Evolutionary conservation across 2,329 filamentous ascomycete species (phyloP).

Genomic region (Rhynchosporium secalis): DNA sequence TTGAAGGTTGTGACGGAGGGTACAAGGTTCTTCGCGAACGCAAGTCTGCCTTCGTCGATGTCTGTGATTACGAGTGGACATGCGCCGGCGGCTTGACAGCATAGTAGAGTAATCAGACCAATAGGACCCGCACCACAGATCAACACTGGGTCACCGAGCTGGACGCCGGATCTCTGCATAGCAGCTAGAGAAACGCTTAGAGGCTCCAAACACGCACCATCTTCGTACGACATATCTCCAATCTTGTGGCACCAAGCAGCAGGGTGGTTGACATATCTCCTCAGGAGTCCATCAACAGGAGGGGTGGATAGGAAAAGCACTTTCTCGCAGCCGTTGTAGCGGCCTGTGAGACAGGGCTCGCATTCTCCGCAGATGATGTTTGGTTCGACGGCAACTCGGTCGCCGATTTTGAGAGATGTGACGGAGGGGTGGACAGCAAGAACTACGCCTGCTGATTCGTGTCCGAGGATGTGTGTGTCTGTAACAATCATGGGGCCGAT

Average conservation of each 20-base stretch:
- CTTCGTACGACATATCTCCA: constrained; percentile 85
- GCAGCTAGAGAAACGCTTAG: constrained; percentile 86
- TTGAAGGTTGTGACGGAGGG: constrained; percentile 80
- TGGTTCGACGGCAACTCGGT: constrained; percentile 91
- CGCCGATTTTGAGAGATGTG: constrained; percentile 74
- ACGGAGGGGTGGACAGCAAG: constrained; percentile 82
- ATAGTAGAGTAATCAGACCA: constrained; percentile 84
- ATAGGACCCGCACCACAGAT: constrained; percentile 94
- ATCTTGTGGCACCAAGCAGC: constrained; percentile 97
- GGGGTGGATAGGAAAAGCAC: constrained; percentile 90
- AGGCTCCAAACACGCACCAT: constrained; percentile 88
- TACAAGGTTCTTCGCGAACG: constrained; percentile 81
- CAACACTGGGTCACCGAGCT: constrained; percentile 81
- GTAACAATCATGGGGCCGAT: constrained; percentile 95
- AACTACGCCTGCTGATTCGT: constrained; percentile 86
- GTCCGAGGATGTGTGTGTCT: constrained; percentile 86
- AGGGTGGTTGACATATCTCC: constrained; percentile 93
- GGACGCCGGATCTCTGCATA: constrained; percentile 77
- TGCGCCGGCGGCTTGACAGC: constrained; percentile 81
- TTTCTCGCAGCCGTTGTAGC: constrained; percentile 90
- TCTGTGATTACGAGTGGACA: constrained; percentile 92
- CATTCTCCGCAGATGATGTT: constrained; percentile 90
- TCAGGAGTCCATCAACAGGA: constrained; percentile 80
- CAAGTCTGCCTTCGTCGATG: constrained; percentile 81
- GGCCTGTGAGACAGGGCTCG: constrained; percentile 86